Base-by-base conservation (phyloP, 306 rosid species). In the Vicia villosa region DNA sequence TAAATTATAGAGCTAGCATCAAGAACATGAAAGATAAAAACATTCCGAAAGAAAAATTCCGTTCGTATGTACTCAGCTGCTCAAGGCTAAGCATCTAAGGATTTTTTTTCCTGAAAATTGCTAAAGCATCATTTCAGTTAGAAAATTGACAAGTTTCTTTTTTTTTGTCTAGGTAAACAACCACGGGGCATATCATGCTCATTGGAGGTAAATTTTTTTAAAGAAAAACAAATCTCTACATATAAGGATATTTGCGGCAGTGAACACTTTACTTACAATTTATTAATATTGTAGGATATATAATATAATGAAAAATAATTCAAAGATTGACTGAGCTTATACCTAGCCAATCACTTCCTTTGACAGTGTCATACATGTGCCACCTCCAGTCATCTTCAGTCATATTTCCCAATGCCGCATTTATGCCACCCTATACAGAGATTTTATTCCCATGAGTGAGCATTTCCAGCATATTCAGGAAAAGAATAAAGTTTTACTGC, bases 311-410 rank as follows among this genome's bases (percentile, higher is more conserved):
- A 55, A 40, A 46, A 21, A 51, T 58, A 41, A 13, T 41, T 63
- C 34, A 46, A 50, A 70, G 19, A 49, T 22, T 55, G 37, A 5
- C 30, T 2, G 16, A 50, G 71, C 38, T 42, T 8, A 20, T 75
- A 89, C 98, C 96, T 46, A 89, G 84, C 95, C 98, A 92, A 77
- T 92, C 98, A 72, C 98, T 92, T 82, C 96, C 96, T 74, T 92
- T 92, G 72, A 92, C 96, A 17, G 96, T 92, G 83, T 89, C 98
- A 30, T 92, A 92, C 96, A 92, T 92, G 85, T 92, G 98, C 92
- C 98, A 92, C 82, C 98, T 89, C 96, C 96, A 89, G 80, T 92
- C 98, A 84, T 89, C 98, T 81, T 92, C 98, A 6, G 80, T 51
- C 98, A 92, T 89, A 77, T 92, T 89, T 75, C 98, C 98, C 74